phyloP scores from a whole-genome alignment of 495 filamentous ascomycete genomes.

The Staphylotrichum longicolle region DNA sequence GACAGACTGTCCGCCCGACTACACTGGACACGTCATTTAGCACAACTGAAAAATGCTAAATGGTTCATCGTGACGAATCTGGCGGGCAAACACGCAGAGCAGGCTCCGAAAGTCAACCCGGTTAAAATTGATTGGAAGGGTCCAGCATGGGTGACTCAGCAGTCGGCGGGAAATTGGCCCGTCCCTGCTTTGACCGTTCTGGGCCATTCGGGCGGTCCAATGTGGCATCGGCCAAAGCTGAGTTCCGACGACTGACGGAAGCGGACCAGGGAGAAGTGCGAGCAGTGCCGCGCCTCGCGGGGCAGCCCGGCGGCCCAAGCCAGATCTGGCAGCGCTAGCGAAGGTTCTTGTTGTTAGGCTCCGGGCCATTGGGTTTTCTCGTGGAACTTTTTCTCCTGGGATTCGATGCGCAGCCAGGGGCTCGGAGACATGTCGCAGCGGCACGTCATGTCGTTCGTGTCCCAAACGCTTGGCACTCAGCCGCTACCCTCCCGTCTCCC shows the following conservation, averaged over 20 bases:
- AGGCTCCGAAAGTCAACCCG: no score
- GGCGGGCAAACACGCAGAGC: no score
- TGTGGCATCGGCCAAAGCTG: neutral
- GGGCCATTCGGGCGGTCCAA: neutral
- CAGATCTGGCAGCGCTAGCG: neutral
- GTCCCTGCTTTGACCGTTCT: neutral
- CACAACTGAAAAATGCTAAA: no score
- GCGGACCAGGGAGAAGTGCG: neutral
- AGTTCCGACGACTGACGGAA: neutral
- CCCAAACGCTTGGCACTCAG: no score
- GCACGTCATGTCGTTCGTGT: no score
- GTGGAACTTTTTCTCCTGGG: neutral
- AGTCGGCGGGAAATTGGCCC: conserved; percentile 1
- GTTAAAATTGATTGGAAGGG: no score
- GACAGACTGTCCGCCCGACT: no score
- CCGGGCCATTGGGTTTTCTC: neutral
- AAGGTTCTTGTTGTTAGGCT: neutral
- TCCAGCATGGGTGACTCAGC: neutral
- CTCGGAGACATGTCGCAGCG: no score
- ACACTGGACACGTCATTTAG: no score
- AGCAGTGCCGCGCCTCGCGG: neutral
- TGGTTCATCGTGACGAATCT: no score
- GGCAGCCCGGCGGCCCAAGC: neutral
- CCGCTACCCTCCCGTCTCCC: no score
- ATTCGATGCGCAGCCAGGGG: no score